Evolutionary conservation across 2,329 filamentous ascomycete genomes (phyloP).

Genomic region (Cladobotryum protrusum): DNA sequence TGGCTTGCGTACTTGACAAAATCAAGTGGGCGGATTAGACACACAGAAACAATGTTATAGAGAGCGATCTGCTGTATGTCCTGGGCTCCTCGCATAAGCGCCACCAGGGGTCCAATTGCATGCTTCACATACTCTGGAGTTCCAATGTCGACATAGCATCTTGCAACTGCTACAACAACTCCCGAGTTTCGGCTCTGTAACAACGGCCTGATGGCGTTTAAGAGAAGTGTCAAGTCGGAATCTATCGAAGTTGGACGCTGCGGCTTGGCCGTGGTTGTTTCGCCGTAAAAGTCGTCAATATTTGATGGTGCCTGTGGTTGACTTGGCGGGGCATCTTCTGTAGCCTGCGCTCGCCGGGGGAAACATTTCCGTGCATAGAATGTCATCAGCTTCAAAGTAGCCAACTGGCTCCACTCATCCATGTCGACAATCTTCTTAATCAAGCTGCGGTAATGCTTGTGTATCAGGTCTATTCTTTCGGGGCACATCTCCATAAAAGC

Average conservation of each 20-base stretch:
- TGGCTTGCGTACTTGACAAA: conserved; percentile 86
- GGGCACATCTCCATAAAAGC: conserved; percentile 89
- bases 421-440: conserved; percentile 93
- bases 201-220: conserved; percentile 75
- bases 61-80: conserved; percentile 87
- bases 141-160: conserved; percentile 79
- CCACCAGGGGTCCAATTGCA: conserved; percentile 77
- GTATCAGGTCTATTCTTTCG: conserved; percentile 78
- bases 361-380: conserved; percentile 85
- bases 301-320: conserved; percentile 25
- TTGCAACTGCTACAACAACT: conserved; percentile 80
- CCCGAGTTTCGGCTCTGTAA: conserved; percentile 89
- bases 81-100: conserved; percentile 73
- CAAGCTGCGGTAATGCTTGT: conserved; percentile 79
- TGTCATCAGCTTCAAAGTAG: conserved; percentile 74
- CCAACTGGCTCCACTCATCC: conserved; percentile 97
- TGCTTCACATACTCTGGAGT: conserved; percentile 67
- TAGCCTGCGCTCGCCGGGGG: conserved; percentile 58
- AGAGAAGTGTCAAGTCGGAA: conserved; percentile 72
- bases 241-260: conserved; percentile 55
- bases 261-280: conserved; percentile 40
- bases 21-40: conserved; percentile 64
- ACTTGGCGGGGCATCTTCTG: conserved; percentile 28
- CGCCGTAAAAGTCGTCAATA: conserved; percentile 75
- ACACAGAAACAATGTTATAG: conserved; percentile 93